Evolutionary conservation across 371 early-diverging fungal species (phyloP).

Genomic region (Chytridiales sp.): DNA sequence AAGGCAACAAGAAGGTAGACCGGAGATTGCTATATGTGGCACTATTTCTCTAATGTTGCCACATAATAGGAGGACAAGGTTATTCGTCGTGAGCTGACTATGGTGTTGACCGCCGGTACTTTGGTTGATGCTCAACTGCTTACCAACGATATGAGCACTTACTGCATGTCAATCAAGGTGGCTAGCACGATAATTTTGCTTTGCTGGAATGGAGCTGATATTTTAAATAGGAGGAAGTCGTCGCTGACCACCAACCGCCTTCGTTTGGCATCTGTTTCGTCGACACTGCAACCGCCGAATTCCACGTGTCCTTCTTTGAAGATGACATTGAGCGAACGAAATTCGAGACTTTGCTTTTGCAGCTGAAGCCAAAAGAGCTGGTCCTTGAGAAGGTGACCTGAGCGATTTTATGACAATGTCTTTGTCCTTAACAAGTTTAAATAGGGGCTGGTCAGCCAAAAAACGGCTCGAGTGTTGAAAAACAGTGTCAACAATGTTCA

Average conservation of each 20-base stretch:
- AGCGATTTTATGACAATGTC: background rate
- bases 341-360: slow-evolving; percentile 91
- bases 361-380: slow-evolving; percentile 87
- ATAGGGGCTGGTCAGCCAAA: slow-evolving; percentile 58
- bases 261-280: slow-evolving; percentile 82
- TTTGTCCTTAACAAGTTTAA: background rate
- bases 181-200: slow-evolving; percentile 5
- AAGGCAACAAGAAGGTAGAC: slow-evolving; percentile 27
- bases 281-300: slow-evolving; percentile 92
- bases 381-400: slow-evolving; percentile 69
- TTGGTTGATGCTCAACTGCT: slow-evolving; percentile 87
- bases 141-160: slow-evolving; percentile 84
- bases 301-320: slow-evolving; percentile 73
- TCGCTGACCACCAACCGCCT: slow-evolving; percentile 41
- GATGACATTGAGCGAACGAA: slow-evolving; percentile 86
- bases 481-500: slow-evolving; percentile 57
- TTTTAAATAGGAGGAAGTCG: slow-evolving; percentile 40
- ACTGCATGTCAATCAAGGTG: slow-evolving; percentile 89
- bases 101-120: slow-evolving; percentile 94
- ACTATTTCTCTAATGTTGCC: background rate
- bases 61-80: slow-evolving; percentile 81
- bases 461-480: slow-evolving; percentile 73
- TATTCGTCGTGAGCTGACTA: slow-evolving; percentile 93
- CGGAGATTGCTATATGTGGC: background rate
- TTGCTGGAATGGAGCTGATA: background rate